Evolutionary conservation across 2,329 filamentous ascomycete genomes (phyloP).

Genomic region (Camillea tinctor): DNA sequence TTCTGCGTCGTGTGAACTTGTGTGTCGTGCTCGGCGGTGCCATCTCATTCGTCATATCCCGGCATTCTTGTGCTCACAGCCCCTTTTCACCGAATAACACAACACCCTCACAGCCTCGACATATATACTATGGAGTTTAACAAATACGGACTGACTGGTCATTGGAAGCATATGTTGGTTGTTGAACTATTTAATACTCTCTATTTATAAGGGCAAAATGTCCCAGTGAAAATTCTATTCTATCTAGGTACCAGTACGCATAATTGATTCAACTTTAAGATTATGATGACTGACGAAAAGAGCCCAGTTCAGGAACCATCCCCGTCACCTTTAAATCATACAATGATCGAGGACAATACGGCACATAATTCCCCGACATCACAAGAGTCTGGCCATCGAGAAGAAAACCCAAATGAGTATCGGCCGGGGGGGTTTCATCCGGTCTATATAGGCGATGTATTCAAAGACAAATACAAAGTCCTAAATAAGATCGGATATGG

Average conservation of each 20-base stretch:
- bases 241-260: neutral
- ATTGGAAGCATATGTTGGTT: no score
- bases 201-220: no score
- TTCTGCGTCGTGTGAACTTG: no score
- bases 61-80: no score
- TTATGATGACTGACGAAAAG: neutral
- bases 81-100: no score
- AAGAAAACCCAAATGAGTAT: constrained; percentile 1
- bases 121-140: no score
- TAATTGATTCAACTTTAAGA: neutral
- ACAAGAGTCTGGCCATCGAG: neutral
- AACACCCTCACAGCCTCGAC: no score
- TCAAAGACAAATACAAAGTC: constrained; percentile 12
- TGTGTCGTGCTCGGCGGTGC: no score
- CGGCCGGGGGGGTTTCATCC: constrained; percentile 13
- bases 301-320: neutral
- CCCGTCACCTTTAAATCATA: neutral
- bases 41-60: no score
- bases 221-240: no score
- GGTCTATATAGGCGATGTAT: constrained; percentile 21
- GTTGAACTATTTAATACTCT: no score
- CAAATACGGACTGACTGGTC: no score
- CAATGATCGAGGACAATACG: neutral
- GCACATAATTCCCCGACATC: neutral
- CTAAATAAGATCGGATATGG: constrained; percentile 19